Evolutionary conservation across 139 green algal genomes (phyloP).

Genomic region (Yamagishiella unicocca): DNA sequence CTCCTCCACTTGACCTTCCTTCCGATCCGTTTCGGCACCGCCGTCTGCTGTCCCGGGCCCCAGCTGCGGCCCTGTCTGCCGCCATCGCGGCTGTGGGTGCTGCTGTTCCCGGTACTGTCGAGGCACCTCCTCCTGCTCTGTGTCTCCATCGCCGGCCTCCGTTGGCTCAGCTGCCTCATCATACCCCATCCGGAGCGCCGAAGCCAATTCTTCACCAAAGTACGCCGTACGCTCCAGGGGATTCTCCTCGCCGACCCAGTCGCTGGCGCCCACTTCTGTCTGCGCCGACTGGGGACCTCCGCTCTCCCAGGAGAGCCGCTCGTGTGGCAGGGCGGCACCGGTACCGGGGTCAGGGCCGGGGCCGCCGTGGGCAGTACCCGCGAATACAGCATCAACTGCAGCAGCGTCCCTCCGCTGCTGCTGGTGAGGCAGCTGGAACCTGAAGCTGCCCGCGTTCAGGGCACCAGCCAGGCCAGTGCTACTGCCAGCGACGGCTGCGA

Average conservation of each 20-base stretch:
- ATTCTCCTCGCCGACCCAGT: not conserved
- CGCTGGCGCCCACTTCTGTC: not conserved
- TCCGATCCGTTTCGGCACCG: not conserved
- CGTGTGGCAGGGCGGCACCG: not conserved
- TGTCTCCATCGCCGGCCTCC: too few species aligned
- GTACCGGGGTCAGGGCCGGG: not conserved
- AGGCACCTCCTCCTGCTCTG: too few species aligned
- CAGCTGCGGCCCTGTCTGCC: too few species aligned
- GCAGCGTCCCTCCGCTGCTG: constrained; percentile 1
- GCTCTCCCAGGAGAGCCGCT: not conserved
- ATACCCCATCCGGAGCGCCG: not conserved
- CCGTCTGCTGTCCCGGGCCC: too few species aligned
- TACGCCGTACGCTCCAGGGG: constrained; percentile 8
- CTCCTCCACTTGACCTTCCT: not conserved
- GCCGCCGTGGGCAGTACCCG: not conserved
- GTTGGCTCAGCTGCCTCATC: constrained; percentile 5
- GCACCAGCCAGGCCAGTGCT: not conserved
- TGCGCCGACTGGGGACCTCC: not conserved
- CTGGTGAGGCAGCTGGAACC: constrained; percentile 13
- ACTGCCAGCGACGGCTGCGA: not conserved
- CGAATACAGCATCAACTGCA: not conserved
- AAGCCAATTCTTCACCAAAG: not conserved
- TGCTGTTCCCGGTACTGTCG: too few species aligned
- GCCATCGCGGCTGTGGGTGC: too few species aligned
- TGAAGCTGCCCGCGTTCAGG: not conserved